Evolutionary conservation across 495 filamentous ascomycete genomes (phyloP).

Genomic region (Trichocladium uniseriatum): DNA sequence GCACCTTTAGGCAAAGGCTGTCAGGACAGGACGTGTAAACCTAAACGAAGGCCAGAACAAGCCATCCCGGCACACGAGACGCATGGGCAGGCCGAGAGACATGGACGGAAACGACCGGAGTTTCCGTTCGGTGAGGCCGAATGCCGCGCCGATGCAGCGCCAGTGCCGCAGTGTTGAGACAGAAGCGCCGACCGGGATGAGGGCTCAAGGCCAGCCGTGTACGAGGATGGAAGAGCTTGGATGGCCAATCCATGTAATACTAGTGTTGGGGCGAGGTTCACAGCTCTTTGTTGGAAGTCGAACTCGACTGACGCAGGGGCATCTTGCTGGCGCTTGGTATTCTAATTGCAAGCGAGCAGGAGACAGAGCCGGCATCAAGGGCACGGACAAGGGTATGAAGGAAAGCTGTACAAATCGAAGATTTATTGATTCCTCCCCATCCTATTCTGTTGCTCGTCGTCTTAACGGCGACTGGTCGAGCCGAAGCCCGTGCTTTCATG

Average conservation of each 20-base stretch:
- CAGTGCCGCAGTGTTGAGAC: too few relatives aligned
- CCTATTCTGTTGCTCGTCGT: not conserved
- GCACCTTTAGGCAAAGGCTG: slow-evolving; percentile 23
- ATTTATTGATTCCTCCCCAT: slow-evolving; percentile 6
- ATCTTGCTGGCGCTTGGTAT: not conserved
- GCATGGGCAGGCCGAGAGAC: not conserved
- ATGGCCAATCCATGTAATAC: slow-evolving; percentile 4
- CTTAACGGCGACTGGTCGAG: slow-evolving; percentile 66
- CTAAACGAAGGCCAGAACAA: not conserved
- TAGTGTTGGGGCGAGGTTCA: not conserved
- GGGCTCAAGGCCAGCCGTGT: not conserved
- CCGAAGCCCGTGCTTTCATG: slow-evolving; percentile 86
- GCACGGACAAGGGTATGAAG: not conserved
- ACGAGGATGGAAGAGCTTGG: not conserved
- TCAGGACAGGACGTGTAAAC: too few relatives aligned
- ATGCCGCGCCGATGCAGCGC: too few relatives aligned
- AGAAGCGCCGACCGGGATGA: too few relatives aligned
- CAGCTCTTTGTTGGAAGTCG: not conserved
- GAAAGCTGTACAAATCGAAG: slow-evolving; percentile 11
- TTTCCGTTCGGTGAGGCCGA: too few relatives aligned
- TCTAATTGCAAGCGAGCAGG: not conserved
- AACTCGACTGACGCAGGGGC: not conserved
- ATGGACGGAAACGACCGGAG: not conserved
- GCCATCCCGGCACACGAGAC: not conserved
- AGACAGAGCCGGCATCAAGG: slow-evolving; percentile 4